These are phyloP conservation scores for Colletotrichum australisinense DNA, from an alignment of 2,329 filamentous ascomycete genomes.

Conservation along the genomic window DNA sequence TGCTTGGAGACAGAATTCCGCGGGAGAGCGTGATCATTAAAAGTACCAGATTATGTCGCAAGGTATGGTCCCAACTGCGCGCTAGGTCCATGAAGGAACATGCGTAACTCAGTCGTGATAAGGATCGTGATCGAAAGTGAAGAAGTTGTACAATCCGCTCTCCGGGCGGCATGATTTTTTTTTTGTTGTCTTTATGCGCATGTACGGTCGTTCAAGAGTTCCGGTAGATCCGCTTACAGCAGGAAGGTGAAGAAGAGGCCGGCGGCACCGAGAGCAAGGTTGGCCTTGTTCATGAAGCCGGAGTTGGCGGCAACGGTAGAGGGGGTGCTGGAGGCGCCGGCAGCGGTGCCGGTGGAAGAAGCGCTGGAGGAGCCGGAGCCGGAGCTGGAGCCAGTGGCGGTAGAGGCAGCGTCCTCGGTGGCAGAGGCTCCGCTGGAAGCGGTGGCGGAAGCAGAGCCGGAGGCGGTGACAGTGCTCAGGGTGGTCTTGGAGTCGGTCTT, in stretches of 20 bases:
- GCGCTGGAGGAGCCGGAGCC: slow-evolving; percentile 1
- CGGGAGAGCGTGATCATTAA: slow-evolving; percentile 30
- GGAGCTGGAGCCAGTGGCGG: slow-evolving; percentile 17
- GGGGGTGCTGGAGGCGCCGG: slow-evolving; percentile 10
- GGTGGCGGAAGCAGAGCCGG: slow-evolving; percentile 19
- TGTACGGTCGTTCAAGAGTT: slow-evolving; percentile 25
- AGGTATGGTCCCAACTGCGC: slow-evolving; percentile 24
- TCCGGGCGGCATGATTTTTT: slow-evolving; percentile 33
- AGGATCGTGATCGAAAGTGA: slow-evolving; percentile 20
- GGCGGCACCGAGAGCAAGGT: slow-evolving; percentile 35
- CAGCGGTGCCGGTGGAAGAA: slow-evolving; percentile 8
- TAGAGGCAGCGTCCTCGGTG: slow-evolving; percentile 14
- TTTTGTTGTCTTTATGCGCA: slow-evolving; percentile 15
- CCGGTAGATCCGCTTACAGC: slow-evolving; percentile 29
- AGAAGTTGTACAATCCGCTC: slow-evolving; percentile 34
- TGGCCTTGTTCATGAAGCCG: slow-evolving; percentile 36
- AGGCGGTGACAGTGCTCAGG: slow-evolving; percentile 27
- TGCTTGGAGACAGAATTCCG: background rate
- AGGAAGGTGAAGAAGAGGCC: slow-evolving; percentile 37
- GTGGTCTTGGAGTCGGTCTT: slow-evolving; percentile 35
- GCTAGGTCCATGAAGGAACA: background rate
- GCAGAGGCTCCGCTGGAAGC: slow-evolving; percentile 10
- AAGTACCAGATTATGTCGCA: slow-evolving; percentile 21
- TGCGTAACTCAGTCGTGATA: slow-evolving; percentile 22
- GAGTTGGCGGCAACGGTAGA: slow-evolving; percentile 27